These are phyloP conservation scores for Eutrema yunnanense DNA, from an alignment of 345 rosid genomes.

Conservation along the genomic window DNA sequence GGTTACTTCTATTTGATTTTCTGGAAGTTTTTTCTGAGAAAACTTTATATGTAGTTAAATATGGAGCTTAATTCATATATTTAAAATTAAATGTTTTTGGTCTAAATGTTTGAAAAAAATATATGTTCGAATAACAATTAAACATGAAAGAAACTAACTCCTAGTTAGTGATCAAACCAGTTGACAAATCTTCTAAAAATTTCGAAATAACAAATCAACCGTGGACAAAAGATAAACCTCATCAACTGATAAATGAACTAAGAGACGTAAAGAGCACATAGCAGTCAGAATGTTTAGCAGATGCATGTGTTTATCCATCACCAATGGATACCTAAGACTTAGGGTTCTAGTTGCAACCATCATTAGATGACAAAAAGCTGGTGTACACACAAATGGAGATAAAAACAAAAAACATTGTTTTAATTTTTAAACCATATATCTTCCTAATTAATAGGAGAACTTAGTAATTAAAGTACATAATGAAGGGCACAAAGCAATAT, in stretches of 20 bases:
- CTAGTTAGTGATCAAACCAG: not conserved
- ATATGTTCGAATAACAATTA: not conserved
- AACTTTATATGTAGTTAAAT: too few relatives aligned
- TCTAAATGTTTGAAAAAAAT: too few relatives aligned
- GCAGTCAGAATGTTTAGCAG: not conserved
- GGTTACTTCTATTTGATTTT: not conserved
- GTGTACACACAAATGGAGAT: not conserved
- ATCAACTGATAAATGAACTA: not conserved
- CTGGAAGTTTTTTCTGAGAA: not conserved
- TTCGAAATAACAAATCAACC: not conserved
- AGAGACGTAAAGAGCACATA: not conserved
- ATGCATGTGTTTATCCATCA: not conserved
- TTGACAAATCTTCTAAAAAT: not conserved
- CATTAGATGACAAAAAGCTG: not conserved
- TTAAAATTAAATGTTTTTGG: not conserved
- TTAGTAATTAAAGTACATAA: not conserved
- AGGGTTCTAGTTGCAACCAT: conserved; percentile 11
- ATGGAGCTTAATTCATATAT: not conserved
- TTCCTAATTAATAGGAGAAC: not conserved
- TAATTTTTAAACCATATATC: not conserved
- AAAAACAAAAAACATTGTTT: not conserved
- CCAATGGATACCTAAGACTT: not conserved
- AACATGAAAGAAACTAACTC: not conserved
- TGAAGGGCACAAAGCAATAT: not conserved
- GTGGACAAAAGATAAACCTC: not conserved